Percentiles rank a stretch among this genome's conserved stretches.
phyloP scores from a whole-genome alignment of 805 yeast genomes.

The Ogataea parapolymorpha region DNA sequence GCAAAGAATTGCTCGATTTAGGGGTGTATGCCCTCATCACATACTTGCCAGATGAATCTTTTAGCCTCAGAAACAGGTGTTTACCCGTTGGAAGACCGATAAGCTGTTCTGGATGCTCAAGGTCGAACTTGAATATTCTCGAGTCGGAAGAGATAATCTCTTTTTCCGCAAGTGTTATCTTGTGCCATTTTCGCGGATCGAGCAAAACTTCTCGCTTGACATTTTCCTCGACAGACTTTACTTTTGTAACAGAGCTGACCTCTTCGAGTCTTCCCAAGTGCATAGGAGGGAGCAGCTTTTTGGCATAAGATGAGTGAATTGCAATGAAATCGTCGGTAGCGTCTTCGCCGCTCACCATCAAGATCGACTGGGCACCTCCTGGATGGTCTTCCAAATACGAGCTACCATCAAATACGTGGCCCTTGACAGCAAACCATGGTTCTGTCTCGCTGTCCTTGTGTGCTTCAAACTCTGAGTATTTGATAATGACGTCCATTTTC shows the following conservation, averaged over 20 bases:
- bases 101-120: conserved; percentile 31
- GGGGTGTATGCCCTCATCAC: conserved; percentile 38
- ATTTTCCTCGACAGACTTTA: neutral
- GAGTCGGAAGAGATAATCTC: conserved; percentile 29
- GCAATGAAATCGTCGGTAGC: conserved; percentile 34
- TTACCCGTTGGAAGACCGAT: conserved; percentile 34
- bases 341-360: conserved; percentile 27
- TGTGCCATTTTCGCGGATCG: conserved; percentile 32
- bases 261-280: conserved; percentile 23
- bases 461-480: conserved; percentile 18
- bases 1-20: conserved; percentile 25
- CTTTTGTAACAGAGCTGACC: conserved; percentile 1
- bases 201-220: conserved; percentile 18
- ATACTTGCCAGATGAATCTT: conserved; percentile 21
- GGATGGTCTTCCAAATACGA: conserved; percentile 34
- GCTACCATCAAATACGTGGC: conserved; percentile 36
- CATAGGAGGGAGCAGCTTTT: conserved; percentile 26
- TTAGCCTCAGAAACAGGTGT: conserved; percentile 30
- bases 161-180: conserved; percentile 20
- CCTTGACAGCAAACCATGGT: conserved; percentile 33
- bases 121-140: conserved; percentile 29
- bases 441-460: conserved; percentile 16
- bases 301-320: conserved; percentile 33
- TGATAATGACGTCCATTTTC: conserved; percentile 17
- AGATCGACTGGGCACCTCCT: conserved; percentile 29